phyloP scores from a whole-genome alignment of 2,329 filamentous ascomycete genomes.

The Alternaria panax region DNA sequence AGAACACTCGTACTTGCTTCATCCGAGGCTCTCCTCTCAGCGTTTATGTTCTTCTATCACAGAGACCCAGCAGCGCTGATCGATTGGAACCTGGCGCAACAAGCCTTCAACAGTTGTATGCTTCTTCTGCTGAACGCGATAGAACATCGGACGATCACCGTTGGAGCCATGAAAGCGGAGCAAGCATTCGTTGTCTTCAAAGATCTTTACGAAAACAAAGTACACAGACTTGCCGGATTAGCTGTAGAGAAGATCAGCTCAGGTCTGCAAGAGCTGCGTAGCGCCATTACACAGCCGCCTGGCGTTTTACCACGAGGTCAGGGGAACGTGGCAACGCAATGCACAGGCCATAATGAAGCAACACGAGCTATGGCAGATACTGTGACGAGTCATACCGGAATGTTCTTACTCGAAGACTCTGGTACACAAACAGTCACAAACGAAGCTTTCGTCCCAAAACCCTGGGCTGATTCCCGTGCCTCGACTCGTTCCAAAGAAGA shows the following conservation, averaged over 20 bases:
- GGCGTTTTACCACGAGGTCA: constrained; percentile 13
- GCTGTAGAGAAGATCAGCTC: constrained; percentile 53
- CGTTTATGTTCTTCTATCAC: constrained; percentile 57
- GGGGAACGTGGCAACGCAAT: constrained; percentile 14
- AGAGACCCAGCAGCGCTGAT: constrained; percentile 54
- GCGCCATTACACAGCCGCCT: constrained; percentile 15
- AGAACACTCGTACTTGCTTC: constrained; percentile 53
- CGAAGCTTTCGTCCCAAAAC: constrained; percentile 45
- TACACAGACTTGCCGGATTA: constrained; percentile 56
- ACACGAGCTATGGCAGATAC: constrained; percentile 39
- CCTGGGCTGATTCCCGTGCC: constrained; percentile 30
- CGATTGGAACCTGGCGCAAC: constrained; percentile 59
- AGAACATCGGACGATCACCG: constrained; percentile 49
- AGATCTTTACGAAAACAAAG: constrained; percentile 51
- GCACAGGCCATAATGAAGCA: constrained; percentile 21
- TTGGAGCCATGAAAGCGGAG: constrained; percentile 44
- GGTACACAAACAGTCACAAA: constrained; percentile 51
- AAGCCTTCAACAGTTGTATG: constrained; percentile 61
- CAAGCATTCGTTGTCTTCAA: constrained; percentile 53
- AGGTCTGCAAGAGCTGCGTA: constrained; percentile 33
- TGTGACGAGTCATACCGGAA: constrained; percentile 58
- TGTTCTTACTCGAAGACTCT: constrained; percentile 57
- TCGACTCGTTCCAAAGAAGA: background rate
- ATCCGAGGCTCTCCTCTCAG: constrained; percentile 52
- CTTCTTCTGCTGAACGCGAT: constrained; percentile 57